phyloP scores from a whole-genome alignment of 805 yeast species.

The Pichia cephalocereana region DNA sequence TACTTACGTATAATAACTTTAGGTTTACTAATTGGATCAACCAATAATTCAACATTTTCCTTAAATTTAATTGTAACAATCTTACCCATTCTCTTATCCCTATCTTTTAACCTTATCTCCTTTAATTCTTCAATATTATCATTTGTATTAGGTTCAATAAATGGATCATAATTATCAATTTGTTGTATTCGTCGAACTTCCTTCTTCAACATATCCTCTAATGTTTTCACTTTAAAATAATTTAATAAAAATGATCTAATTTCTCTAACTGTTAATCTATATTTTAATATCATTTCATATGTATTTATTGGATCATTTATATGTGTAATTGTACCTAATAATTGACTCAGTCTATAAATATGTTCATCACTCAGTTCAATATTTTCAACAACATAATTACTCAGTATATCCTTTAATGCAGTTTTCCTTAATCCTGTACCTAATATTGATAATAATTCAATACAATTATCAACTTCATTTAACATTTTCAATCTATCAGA shows the following conservation, averaged over 20 bases:
- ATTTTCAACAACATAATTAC: slow-evolving; percentile 5
- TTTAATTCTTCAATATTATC: slow-evolving; percentile 5
- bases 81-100: slow-evolving; percentile 28
- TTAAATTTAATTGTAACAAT: slow-evolving; percentile 28
- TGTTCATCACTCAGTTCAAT: slow-evolving; percentile 8
- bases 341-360: slow-evolving; percentile 2
- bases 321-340: slow-evolving; percentile 29
- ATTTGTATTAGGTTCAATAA: slow-evolving; percentile 9
- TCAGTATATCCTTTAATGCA: slow-evolving; percentile 4
- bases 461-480: slow-evolving; percentile 48
- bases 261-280: slow-evolving; percentile 42
- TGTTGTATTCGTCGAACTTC: not conserved
- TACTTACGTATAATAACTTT: slow-evolving; percentile 5
- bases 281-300: slow-evolving; percentile 43
- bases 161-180: slow-evolving; percentile 7
- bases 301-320: slow-evolving; percentile 39
- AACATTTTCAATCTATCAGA: slow-evolving; percentile 45
- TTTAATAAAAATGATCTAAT: slow-evolving; percentile 30
- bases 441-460: slow-evolving; percentile 34
- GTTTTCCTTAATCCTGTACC: slow-evolving; percentile 13
- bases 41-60: slow-evolving; percentile 29
- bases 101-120: not conserved
- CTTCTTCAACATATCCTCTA: slow-evolving; percentile 23
- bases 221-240: slow-evolving; percentile 30
- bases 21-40: slow-evolving; percentile 31